Base-by-base conservation (phyloP, 1,284 basidiomycete species). In the Cutaneotrichosporon sp. region DNA sequence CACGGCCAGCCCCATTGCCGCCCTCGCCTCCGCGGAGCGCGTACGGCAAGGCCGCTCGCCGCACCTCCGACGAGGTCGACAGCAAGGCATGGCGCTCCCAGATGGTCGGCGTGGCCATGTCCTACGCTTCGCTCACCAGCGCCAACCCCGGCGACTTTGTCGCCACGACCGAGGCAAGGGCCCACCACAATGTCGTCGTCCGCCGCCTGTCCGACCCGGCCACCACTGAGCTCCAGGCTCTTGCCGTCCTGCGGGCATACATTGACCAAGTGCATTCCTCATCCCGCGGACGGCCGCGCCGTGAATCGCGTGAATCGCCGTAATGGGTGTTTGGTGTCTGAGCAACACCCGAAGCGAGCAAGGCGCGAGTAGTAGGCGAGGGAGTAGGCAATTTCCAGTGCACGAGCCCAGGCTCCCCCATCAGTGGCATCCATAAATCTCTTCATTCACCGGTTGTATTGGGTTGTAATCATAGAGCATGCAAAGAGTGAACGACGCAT, bases 171-270 rank as follows among this genome's bases (percentile, higher is more conserved):
- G 31, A 45, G 2, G 29, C 24, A 7, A 9, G 4, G 29, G 39
- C 43, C 1, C 39, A 22, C 35, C 37, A 44, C 46, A 25, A 43
- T 5, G 16, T 29, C 24, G 46, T 51, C 12, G 27, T 55, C 20
- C 19, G 31, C 17, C 46, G 50, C n/a, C 50, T 55, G 10, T 35
- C 41, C 20, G 55, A 57, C 51, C 31, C 51, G 1, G n/a, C 14
- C 9, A 27, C 44, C 20, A 43, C 26, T 5, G 55, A 57, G 51
- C 51, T 48, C 26, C 35, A 52, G 33, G 55, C 51, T 3, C 44
- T 57, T 9, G 51, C 43, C 17, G 34, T 43, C 20, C 47, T 57
- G n/a, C 46, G 55, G 9, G 22, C 38, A 14, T 57, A 57, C 29
- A 17, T 57, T 25, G 55, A 57, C 38, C 19, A 19, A 12, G 25